phyloP scores from a whole-genome alignment of 768 basidiomycete genomes.

The Guyanaporus albipodus region DNA sequence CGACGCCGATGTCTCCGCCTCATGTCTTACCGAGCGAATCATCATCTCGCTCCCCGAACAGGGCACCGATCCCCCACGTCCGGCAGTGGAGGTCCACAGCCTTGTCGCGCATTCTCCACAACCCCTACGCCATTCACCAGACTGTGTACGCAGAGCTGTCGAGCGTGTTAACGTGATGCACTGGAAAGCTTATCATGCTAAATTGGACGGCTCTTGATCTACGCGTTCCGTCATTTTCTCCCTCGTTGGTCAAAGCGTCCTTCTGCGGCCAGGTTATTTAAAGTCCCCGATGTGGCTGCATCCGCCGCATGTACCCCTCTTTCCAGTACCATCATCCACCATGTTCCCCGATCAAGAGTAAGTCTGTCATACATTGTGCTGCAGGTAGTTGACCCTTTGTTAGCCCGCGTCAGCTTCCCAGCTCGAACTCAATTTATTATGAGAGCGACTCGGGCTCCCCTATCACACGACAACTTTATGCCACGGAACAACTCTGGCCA shows the following conservation, averaged over 20 bases:
- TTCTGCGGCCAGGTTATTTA: conserved; percentile 21
- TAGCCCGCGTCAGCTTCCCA: conserved; percentile 6
- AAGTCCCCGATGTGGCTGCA: conserved; percentile 6
- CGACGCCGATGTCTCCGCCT: not conserved
- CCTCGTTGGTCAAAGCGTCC: conserved; percentile 18
- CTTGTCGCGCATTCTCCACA: conserved; percentile 2
- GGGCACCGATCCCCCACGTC: conserved; percentile 3
- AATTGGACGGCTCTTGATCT: conserved; percentile 17
- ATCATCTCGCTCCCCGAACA: not conserved
- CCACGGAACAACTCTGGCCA: conserved; percentile 3
- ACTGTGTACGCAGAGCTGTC: conserved; percentile 4
- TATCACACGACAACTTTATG: not conserved
- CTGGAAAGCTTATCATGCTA: conserved; percentile 24
- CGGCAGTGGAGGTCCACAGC: conserved; percentile 25
- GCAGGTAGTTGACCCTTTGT: conserved; percentile 3
- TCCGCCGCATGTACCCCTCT: conserved; percentile 6
- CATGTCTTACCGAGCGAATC: conserved; percentile 1
- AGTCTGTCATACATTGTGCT: not conserved
- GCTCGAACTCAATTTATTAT: not conserved
- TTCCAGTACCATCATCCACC: conserved; percentile 3
- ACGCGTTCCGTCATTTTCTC: conserved; percentile 16
- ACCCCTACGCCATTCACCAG: conserved; percentile 11
- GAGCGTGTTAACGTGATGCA: conserved; percentile 22
- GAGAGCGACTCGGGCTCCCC: conserved; percentile 3
- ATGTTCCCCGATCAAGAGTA: conserved; percentile 24